Base-by-base conservation (phyloP, 257 asterid species). In the Striga asiatica region DNA sequence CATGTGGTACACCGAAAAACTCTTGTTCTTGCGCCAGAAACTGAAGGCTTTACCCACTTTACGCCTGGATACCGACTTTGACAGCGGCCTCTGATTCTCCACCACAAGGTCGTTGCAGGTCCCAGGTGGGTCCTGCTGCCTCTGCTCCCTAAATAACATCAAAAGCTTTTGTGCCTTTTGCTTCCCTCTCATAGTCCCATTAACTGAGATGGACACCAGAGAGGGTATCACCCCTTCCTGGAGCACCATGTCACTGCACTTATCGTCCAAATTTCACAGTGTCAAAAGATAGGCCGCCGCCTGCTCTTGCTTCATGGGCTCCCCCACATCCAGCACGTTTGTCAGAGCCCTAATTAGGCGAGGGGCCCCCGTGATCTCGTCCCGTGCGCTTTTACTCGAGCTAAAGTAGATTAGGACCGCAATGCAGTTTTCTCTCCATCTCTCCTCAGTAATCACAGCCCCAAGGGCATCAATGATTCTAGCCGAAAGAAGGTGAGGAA, bases 151-250 rank as follows among this genome's bases (percentile, higher is more conserved):
- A 55, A 92, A 92, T 56, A 92, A 39, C 99, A 83, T 85, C 69
- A 88, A 74, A 65, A 92, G 99, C 79, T 88, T 92, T 68, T 88
- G 95, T 8, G 99, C 96, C 62, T 92, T 92, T 77, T 92, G 99
- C 47, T 88, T 92, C 56, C 97, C 97, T 69, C 99, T 73, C 66
- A 72, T 71, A 0, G 96, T 92, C 57, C 99, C 99, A 0, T 92
- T 92, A 0, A 88, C 97, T 0, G 99, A 92, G 27, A 92, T 71
- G 0, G 94, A 85, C 64, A 92, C 99, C 75, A 92, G 47, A 0
- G 99, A 81, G 13, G 96, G 97, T 37, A 92, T 85, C 23, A 81
- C 99, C 11, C 97, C 99, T 76, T 88, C 97, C 77, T 85, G 97
- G 47, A 88, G 94, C 22, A 92, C 96, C 84, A 92, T 73, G 57